A percentile compares a stretch with the other conserved stretches of the same genome.
Conservation (phyloP, 2,329 filamentous ascomycete genomes). For the Ceratocystis cacaofunesta region DNA sequence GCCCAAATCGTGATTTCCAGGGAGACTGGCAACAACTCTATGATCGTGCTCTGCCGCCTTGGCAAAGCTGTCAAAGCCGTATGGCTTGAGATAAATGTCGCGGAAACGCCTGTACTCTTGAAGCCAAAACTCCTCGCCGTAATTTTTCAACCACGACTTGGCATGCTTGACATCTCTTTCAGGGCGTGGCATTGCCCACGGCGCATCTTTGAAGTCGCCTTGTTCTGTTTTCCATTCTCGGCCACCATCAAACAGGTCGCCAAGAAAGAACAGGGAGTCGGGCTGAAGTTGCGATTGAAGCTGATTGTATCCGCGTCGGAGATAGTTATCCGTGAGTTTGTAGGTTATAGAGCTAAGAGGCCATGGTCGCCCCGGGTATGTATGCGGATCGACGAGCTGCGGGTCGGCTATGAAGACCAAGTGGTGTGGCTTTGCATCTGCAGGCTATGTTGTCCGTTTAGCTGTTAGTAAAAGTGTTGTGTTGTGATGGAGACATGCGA, state of each 20-base stretch:
- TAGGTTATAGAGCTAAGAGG: conserved; percentile 39
- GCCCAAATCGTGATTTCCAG: conserved; percentile 89
- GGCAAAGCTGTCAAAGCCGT: conserved; percentile 38
- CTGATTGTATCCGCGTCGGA: conserved; percentile 65
- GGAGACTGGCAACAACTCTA: conserved; percentile 70
- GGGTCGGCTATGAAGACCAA: conserved; percentile 78
- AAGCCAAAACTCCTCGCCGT: conserved; percentile 73
- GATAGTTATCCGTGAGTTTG: conserved; percentile 71
- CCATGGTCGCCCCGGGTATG: conserved; percentile 70
- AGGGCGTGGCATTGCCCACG: conserved; percentile 40
- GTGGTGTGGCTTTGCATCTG: conserved; percentile 64
- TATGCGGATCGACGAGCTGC: conserved; percentile 83
- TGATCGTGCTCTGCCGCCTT: conserved; percentile 49
- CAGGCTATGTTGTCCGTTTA: conserved; percentile 41
- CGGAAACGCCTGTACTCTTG: conserved; percentile 74
- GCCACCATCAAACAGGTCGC: conserved; percentile 89
- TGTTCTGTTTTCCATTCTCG: conserved; percentile 75
- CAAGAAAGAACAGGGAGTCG: conserved; percentile 78
- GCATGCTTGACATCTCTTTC: conserved; percentile 38
- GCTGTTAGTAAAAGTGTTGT: conserved; percentile 12
- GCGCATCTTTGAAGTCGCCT: conserved; percentile 43
- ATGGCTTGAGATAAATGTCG: conserved; percentile 54
- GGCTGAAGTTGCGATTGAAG: conserved; percentile 65
- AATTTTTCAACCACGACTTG: conserved; percentile 56
- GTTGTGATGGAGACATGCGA: not conserved